A percentile compares a stretch with the other conserved stretches of the same genome.
Conservation (phyloP, 1,139 yeast genomes). For the Yamadazyma sp. region DNA sequence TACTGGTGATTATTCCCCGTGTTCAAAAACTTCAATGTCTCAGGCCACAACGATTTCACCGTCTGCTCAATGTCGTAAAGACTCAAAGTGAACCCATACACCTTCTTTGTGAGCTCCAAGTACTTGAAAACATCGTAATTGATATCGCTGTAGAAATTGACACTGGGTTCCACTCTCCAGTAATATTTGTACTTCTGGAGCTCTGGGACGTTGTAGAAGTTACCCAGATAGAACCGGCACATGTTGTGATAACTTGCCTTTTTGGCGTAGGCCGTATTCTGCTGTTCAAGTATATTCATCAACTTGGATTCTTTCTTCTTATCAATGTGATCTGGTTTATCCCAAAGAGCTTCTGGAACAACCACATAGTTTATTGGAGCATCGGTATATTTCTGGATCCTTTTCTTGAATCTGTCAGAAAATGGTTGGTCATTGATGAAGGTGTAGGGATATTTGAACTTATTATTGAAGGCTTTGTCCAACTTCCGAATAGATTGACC, state of each 20-base stretch:
- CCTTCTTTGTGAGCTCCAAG: conserved; percentile 61
- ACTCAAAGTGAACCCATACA: conserved; percentile 69
- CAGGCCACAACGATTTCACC: conserved; percentile 65
- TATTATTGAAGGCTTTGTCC: conserved; percentile 63
- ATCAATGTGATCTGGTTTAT: conserved; percentile 61
- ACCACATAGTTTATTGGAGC: conserved; percentile 60
- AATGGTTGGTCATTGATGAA: conserved; percentile 74
- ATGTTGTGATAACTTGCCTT: conserved; percentile 70
- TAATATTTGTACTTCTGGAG: conserved; percentile 54
- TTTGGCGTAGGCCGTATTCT: conserved; percentile 63
- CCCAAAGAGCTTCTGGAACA: conserved; percentile 61
- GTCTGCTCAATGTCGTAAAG: conserved; percentile 70
- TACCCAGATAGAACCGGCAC: conserved; percentile 63
- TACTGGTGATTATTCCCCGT: conserved; percentile 60
- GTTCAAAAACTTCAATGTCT: conserved; percentile 57
- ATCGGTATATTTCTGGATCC: conserved; percentile 38
- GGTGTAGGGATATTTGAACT: conserved; percentile 78
- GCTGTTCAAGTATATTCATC: conserved; percentile 37
- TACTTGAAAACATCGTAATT: conserved; percentile 78
- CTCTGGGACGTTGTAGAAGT: conserved; percentile 62
- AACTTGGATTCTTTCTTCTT: conserved; percentile 35
- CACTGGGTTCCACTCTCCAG: conserved; percentile 83
- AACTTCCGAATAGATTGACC: conserved; percentile 54
- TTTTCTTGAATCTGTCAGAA: conserved; percentile 51
- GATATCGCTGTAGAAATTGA: conserved; percentile 62